These are phyloP conservation scores for Setaria italica DNA, from an alignment of 202 grass and related monocot genomes.

Conservation along the genomic window DNA sequence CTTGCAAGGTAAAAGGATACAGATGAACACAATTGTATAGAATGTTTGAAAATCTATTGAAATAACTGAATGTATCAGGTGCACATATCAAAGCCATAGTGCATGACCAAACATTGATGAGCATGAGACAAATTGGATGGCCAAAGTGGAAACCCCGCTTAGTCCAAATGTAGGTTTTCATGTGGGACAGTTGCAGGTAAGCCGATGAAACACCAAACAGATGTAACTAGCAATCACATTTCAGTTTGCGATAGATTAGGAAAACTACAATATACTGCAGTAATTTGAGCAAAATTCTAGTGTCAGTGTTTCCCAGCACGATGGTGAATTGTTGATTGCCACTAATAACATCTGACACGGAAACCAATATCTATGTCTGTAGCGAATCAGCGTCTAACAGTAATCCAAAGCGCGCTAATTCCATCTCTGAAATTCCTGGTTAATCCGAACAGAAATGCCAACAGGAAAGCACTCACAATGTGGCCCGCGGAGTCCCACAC, in stretches of 20 bases:
- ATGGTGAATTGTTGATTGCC: neutral
- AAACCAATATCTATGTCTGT: neutral
- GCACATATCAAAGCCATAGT: neutral
- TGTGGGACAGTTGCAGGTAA: neutral
- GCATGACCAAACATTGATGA: neutral
- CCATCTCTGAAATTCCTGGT: neutral
- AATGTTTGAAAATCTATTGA: neutral
- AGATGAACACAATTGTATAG: neutral
- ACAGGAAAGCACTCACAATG: constrained; percentile 60
- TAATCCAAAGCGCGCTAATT: neutral
- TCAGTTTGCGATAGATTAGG: neutral
- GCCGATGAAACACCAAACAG: neutral
- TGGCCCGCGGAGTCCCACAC: constrained; percentile 80
- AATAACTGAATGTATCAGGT: neutral
- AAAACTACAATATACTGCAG: neutral
- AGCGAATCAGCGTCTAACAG: neutral
- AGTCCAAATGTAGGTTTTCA: neutral
- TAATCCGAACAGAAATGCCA: neutral
- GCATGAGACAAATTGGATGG: neutral
- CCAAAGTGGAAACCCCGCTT: neutral
- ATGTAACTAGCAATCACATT: neutral
- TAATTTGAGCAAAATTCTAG: constrained; percentile 7
- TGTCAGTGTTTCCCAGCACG: neutral
- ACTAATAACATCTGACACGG: neutral
- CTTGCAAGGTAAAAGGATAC: neutral